Conservation (phyloP, 2,329 filamentous ascomycete species). For the Epichloe typhina region DNA sequence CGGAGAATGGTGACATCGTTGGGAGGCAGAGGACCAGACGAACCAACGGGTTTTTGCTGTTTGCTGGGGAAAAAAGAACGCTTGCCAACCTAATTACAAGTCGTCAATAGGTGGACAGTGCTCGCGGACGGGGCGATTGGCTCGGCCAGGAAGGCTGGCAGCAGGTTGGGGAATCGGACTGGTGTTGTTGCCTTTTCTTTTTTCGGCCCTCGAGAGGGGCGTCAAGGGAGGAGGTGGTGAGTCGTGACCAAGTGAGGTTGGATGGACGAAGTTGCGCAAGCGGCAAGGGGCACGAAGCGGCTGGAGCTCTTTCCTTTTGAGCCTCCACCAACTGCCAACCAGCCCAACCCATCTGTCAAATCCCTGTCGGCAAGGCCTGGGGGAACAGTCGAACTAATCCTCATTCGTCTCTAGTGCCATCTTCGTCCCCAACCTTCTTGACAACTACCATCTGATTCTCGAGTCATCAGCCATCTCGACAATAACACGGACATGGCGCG, state of each 20-base stretch:
- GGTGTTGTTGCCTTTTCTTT: not conserved
- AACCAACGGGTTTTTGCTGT: not conserved
- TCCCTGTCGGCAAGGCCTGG: not conserved
- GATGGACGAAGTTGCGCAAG: conserved; percentile 6
- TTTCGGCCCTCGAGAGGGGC: not conserved
- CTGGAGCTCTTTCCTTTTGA: conserved; percentile 6
- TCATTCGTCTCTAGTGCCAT: not conserved
- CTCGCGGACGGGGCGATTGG: not conserved
- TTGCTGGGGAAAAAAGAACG: not conserved
- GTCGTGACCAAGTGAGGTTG: conserved; percentile 1
- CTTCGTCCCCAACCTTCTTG: not conserved
- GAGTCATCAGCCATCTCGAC: not conserved
- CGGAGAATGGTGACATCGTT: not conserved
- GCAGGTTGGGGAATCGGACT: not conserved
- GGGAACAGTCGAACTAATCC: not conserved
- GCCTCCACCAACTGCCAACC: conserved; percentile 2
- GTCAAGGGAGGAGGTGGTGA: conserved; percentile 3
- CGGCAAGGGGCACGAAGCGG: conserved; percentile 8
- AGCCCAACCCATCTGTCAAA: not conserved
- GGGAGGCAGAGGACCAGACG: not conserved
- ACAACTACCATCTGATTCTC: not conserved
- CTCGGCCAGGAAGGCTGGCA: not conserved
- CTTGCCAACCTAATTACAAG: not conserved
- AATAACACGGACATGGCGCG: not conserved
- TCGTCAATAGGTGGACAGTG: not conserved